Evolutionary conservation across 2,329 filamentous ascomycete genomes (phyloP), one percentile per base, ranked within the genome.

Genomic region (Claviceps humidiphila): DNA sequence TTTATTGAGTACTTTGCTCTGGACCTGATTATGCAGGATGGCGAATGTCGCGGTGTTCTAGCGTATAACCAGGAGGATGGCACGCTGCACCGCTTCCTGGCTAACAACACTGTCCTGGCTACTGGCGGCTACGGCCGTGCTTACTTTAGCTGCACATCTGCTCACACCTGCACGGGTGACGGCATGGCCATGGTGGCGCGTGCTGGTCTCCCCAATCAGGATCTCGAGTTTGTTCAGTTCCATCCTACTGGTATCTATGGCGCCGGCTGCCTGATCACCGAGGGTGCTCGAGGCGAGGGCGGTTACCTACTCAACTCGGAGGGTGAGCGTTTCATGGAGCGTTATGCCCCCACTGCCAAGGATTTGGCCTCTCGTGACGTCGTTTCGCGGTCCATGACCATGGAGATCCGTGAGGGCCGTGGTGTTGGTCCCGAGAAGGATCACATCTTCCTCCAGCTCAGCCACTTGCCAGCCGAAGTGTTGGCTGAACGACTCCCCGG

Each of bases 211-310:
- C 91, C 93, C 63, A 95, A 95, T 80, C 93, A 98, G 77, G 93
- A 98, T 84, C 80, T 97, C 58, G 93, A 98, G 71, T 98, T 98
- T 72, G 93, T 98, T 57, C 91, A 98, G 74, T 98, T 98, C 82
- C 91, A 98, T 72, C 91, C 91, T 53, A 96, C 91, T 60, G 91
- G 91, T 81, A 97, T 98, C 74, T 98, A 98, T 71, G 93, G 93
- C 65, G 93, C 91, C 64, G 91, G 91, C 60, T 95, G 91, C 73
- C 76, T 98, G 78, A 98, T 98, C 67, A 97, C 93, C 13, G 91
- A 98, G 74, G 91, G 91, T 63, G 89, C 91, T 61, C 89, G 93
- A 78, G 93, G 93, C 76, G 93, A 97, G 78, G 91, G 91, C 78
- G 91, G 91, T 65, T 97, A 96, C 71, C 82, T 98, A 50, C 81